phyloP scores from a whole-genome alignment of 768 basidiomycete genomes.

The Dendrothele bispora region DNA sequence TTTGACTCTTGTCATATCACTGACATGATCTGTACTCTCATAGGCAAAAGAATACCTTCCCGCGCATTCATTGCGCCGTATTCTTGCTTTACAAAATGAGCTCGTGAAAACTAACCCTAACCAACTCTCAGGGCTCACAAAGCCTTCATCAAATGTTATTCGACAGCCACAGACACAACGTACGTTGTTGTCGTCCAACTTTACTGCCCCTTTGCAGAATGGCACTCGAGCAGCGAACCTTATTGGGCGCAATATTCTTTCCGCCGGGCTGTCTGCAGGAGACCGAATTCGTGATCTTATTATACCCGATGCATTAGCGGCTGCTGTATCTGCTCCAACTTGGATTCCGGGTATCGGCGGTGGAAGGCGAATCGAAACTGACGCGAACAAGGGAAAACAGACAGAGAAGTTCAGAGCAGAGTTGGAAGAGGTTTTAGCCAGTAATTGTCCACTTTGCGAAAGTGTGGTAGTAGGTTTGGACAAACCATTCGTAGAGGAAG shows the following conservation, averaged over 20 bases:
- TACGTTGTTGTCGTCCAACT: conserved; percentile 75
- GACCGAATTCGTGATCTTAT: conserved; percentile 91
- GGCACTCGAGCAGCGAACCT: conserved; percentile 65
- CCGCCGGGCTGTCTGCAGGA: conserved; percentile 86
- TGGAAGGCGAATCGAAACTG: conserved; percentile 46
- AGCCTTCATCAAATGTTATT: conserved; percentile 23
- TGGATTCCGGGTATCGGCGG: conserved; percentile 76
- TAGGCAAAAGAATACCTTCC: conserved; percentile 94
- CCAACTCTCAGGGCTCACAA: conserved; percentile 24
- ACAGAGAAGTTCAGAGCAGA: conserved; percentile 76
- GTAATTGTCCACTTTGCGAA: conserved; percentile 92
- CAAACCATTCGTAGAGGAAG: conserved; percentile 79
- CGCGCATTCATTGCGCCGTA: conserved; percentile 76
- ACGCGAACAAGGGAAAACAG: conserved; percentile 57
- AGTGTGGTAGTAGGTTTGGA: conserved; percentile 84
- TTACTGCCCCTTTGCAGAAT: conserved; percentile 60
- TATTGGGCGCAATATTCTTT: conserved; percentile 78
- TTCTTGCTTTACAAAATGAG: conserved; percentile 83
- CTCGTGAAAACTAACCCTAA: conserved; percentile 59
- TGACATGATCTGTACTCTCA: conserved; percentile 1
- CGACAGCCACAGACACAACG: conserved; percentile 56
- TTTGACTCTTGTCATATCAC: conserved; percentile 5
- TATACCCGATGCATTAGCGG: conserved; percentile 88
- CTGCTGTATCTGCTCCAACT: conserved; percentile 72
- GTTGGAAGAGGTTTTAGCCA: conserved; percentile 86